Base-by-base conservation (phyloP, 169 alveolate species). In the Eimeria necatrix region DNA sequence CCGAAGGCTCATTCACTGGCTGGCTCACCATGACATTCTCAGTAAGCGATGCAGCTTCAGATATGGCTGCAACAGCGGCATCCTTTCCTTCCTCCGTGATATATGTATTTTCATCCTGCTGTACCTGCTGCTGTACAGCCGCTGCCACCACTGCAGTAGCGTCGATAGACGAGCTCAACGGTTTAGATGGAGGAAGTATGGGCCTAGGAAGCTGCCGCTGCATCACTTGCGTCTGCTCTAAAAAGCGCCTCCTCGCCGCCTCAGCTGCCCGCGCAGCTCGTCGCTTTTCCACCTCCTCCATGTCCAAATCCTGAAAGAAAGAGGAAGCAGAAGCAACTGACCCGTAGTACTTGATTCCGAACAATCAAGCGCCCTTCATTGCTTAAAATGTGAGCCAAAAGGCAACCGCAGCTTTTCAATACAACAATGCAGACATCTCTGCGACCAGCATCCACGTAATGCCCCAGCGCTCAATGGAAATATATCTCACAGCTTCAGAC, bases 261-360 rank as follows among this genome's bases (percentile, higher is more conserved):
- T 85, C 92, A 9, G 92, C 92, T 53, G 92, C 92, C 51, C 92
- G 92, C 70, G 56, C 80, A 22, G 80, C 92, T n/a, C 92, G 78
- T 18, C 92, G 92, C 61, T 46, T 85, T 51, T 85, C 92, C 48
- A 85, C 92, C 61, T 85, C 92, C n/a, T 85, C 92, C 92, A 85
- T 85, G 81, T 85, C 92, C 64, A 85, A 53, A 60, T 85, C 92
- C 92, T 85, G 61, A 41, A 85, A 22, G 18, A 12, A 9, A 32
- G 41, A 32, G 41, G 41, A 32, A 2, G 4, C 22, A 56, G 68
- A 56, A 10, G 2, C 68, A 10, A 56, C 68, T 56, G 68, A 56
- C 2, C 68, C 2, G 68, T 3, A 14, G 68, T 32, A 32, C 3
- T 32, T 32, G 2, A 0, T 32, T 32, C 41, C 41, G 41, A 32